A percentile compares a stretch with the other conserved stretches of the same genome.
Conservation (phyloP, 1,284 basidiomycete genomes). For the Trichosporon inkin region DNA sequence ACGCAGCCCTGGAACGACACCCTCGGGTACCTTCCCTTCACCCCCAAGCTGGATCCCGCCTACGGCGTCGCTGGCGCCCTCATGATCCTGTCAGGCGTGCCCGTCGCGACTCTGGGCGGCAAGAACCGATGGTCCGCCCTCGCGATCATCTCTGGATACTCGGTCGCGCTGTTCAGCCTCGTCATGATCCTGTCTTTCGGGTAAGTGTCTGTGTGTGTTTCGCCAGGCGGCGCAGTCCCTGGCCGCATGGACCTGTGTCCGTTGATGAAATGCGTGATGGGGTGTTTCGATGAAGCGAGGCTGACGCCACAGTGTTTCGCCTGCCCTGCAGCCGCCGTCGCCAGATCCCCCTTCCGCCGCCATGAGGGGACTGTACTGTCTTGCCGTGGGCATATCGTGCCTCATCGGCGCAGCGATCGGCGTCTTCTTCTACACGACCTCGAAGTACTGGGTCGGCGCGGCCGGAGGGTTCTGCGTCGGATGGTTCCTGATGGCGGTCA, state of each 20-base stretch:
- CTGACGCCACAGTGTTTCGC: slow-evolving; percentile 35
- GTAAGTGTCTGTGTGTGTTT: slow-evolving; percentile 31
- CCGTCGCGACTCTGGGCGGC: slow-evolving; percentile 84
- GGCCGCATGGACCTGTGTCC: background rate
- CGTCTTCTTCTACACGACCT: slow-evolving; percentile 81
- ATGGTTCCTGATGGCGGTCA: slow-evolving; percentile 81
- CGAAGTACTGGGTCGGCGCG: slow-evolving; percentile 77
- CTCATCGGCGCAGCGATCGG: slow-evolving; percentile 75
- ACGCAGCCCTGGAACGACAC: slow-evolving; percentile 41
- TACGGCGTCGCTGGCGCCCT: slow-evolving; percentile 85
- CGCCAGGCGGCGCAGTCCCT: too few relatives aligned
- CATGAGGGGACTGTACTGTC: slow-evolving; percentile 81
- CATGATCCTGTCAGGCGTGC: slow-evolving; percentile 82
- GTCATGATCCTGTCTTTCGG: slow-evolving; percentile 88
- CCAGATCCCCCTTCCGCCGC: slow-evolving; percentile 72
- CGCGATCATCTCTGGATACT: slow-evolving; percentile 86
- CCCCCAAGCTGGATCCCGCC: slow-evolving; percentile 75
- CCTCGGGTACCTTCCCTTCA: slow-evolving; percentile 48
- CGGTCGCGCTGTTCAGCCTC: slow-evolving; percentile 75
- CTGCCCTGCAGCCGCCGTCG: slow-evolving; percentile 54
- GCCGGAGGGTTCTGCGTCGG: slow-evolving; percentile 85
- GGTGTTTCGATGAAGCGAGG: background rate
- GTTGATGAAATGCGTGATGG: background rate
- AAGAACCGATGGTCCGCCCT: slow-evolving; percentile 95
- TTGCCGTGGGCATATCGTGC: slow-evolving; percentile 73